Base-by-base conservation (phyloP, 805 yeast genomes). In the Priceomyces haplophilus region DNA sequence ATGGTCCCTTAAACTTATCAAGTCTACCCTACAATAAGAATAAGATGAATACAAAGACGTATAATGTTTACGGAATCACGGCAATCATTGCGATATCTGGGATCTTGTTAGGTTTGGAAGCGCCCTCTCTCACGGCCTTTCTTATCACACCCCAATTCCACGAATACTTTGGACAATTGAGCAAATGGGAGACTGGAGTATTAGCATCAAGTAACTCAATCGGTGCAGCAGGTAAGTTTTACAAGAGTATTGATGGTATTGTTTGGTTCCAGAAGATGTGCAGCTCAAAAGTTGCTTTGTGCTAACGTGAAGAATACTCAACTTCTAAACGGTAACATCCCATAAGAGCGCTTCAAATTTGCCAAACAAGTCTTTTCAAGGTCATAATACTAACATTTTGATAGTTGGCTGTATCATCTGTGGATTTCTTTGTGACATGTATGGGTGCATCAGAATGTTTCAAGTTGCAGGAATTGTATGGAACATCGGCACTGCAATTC, bases 141-240 rank as follows among this genome's bases (percentile, higher is more conserved):
- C 2, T 64, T 67, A 11, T 85, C 85, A 60, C 34, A 41, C 57
- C 7, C n/a, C 55, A 42, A 17, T 58, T 62, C 30, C 41, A 40
- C 12, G 46, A 40, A 1, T 54, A 49, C 32, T 64, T 52, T 42
- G 62, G 59, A 10, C 37, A 34, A 5, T 42, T 53, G 3, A 34
- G 56, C 1, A 45, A 42, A 6, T 41, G 59, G 43, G 67, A 64
- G 40, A 52, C 51, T 7, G 53, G 55, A 23, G 37, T 65, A 40
- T 41, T 65, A 7, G 52, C 51, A 25, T 53, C 64, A 7, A 54
- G 62, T 33, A 57, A 52, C 38, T 50, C 64, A 3, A 50, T 65
- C n/a, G 73, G 73, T 2, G 69, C 71, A n/a, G 59, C 64, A 7
- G 49, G 64, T 59, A 54, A 23, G 50, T 62, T n/a, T n/a, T n/a